These are phyloP conservation scores for Hyphopichia buzzinii DNA, from an alignment of 1,139 yeast genomes.

Conservation along the genomic window DNA sequence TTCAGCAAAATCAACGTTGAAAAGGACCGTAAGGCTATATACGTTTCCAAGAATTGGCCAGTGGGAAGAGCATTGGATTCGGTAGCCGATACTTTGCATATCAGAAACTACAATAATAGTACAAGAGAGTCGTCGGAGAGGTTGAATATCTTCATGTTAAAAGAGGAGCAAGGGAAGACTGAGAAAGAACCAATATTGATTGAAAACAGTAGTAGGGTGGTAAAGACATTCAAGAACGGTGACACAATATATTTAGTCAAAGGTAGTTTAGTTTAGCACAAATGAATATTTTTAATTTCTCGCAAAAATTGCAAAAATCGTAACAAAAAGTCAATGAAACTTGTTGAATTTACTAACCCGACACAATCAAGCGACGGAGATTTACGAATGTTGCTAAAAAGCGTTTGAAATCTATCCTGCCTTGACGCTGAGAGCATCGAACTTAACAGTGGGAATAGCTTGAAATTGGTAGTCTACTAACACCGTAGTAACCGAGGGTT, in stretches of 20 bases:
- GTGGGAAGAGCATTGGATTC: slow-evolving; percentile 77
- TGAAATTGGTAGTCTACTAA: no score
- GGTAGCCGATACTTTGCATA: slow-evolving; percentile 52
- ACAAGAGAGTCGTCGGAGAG: slow-evolving; percentile 42
- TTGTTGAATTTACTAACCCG: no score
- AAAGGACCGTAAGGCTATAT: slow-evolving; percentile 40
- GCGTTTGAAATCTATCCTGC: no score
- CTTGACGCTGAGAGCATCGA: no score
- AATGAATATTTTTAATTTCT: background rate
- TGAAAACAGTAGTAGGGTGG: slow-evolving; percentile 41
- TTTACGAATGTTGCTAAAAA: no score
- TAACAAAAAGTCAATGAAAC: no score
- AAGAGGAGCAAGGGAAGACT: slow-evolving; percentile 17
- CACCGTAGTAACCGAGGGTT: no score
- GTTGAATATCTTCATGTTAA: slow-evolving; percentile 43
- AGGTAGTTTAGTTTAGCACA: slow-evolving; percentile 30
- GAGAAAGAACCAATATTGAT: slow-evolving; percentile 22
- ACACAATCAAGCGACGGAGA: no score
- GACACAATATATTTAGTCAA: slow-evolving; percentile 59
- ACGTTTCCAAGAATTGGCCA: slow-evolving; percentile 63
- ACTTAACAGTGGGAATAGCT: no score
- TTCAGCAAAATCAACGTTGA: slow-evolving; percentile 25
- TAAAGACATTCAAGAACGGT: slow-evolving; percentile 43
- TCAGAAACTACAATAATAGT: slow-evolving; percentile 57
- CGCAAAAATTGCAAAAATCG: background rate